Conservation (phyloP, 495 filamentous ascomycete species). For the Hypoxylon crocopeplum region DNA sequence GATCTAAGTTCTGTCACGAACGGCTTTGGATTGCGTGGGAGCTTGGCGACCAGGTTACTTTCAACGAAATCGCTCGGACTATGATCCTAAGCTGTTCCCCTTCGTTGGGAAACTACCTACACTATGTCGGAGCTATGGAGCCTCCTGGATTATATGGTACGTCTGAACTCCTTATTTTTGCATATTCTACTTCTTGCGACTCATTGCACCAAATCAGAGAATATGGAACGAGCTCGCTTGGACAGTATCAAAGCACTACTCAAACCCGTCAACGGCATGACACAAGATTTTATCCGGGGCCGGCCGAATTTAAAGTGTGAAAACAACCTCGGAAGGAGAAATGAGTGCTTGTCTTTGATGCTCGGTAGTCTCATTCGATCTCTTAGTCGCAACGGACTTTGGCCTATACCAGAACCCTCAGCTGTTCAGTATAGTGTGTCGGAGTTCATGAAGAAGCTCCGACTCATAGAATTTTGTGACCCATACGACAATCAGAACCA, state of each 20-base stretch:
- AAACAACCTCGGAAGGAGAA: not conserved
- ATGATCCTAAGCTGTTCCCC: conserved; percentile 17
- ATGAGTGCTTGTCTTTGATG: conserved; percentile 6
- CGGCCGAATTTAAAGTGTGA: not conserved
- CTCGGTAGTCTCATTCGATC: conserved; percentile 20
- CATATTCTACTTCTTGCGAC: not conserved
- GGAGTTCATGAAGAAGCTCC: conserved; percentile 9
- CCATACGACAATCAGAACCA: not conserved
- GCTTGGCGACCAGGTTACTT: conserved; percentile 23
- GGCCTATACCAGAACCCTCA: conserved; percentile 19
- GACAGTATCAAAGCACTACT: conserved; percentile 23
- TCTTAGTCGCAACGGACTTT: conserved; percentile 14
- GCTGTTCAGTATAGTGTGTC: conserved; percentile 12
- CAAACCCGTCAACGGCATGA: conserved; percentile 5
- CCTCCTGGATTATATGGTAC: conserved; percentile 36
- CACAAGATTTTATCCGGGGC: conserved; percentile 10
- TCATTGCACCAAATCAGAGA: conserved; percentile 9
- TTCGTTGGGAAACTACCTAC: conserved; percentile 11
- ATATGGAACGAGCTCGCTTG: conserved; percentile 22
- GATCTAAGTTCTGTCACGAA: conserved; percentile 24
- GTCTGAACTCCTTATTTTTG: conserved; percentile 10
- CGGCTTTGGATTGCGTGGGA: conserved; percentile 35
- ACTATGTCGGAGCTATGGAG: conserved; percentile 23
- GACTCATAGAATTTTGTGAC: not conserved
- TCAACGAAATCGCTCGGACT: conserved; percentile 14